Base-by-base conservation (phyloP, 176 grass and related monocot genomes). In the Elymus sibiricus region DNA sequence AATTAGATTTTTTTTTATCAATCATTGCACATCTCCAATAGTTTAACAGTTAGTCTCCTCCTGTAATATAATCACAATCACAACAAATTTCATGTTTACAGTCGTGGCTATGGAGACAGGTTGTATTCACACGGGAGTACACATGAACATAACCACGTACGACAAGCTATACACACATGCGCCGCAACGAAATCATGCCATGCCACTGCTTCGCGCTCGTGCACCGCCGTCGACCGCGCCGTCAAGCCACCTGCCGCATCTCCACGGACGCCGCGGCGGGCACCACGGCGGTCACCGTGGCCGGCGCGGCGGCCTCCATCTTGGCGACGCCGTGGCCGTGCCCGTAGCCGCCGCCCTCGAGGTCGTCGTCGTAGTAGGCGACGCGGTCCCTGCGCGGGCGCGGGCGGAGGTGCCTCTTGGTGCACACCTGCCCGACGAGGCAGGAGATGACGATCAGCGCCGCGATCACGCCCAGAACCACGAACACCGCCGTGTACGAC, bases 391-490 rank as follows among this genome's bases (percentile, higher is more conserved):
- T 80, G 79, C 89, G 89, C 39, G 77, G 85, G 34, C 75, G 84
- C 0, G 89, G 89, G 29, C 89, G 84, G 28, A 95, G 89, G 90
- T 93, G 85, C 75, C 70, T 84, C 64, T 87, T 92, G 5, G 95
- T 92, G 55, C 88, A 95, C 37, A 88, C 58, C 81, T 93, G 89
- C 3, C 95, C 93, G 12, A 98, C 77, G 32, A 95, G 14, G 91
- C 95, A 98, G 9, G 95, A 91, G 59, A 87, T 78, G 27, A 89
- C 92, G 39, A 90, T 72, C 5, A 98, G 44, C 31, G 88, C 87
- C 26, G 89, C 93, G 69, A 98, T 95, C 42, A 95, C 89, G 14
- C 89, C 93, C 19, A 98, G 83, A 59, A 91, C 91, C 56, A 98
- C 80, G 70, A 95, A 85, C 81, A 98, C 89, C 34, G 91, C 69